Base-by-base conservation (phyloP, 1,284 basidiomycete genomes). In the Prillingera fragicola region DNA sequence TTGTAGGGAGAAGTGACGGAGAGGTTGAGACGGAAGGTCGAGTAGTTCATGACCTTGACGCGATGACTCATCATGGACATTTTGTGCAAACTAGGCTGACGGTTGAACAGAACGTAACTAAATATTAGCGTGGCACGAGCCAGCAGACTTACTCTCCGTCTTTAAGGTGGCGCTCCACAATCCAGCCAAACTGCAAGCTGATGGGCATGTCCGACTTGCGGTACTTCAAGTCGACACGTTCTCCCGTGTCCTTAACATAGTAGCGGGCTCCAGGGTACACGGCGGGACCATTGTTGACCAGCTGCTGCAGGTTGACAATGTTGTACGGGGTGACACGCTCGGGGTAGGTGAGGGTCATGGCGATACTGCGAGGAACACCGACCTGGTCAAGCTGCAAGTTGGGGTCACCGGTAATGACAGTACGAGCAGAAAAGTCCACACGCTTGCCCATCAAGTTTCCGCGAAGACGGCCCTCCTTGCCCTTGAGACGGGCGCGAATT, bases 1-100 rank as follows among this genome's bases (percentile, higher is more conserved):
- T 96, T 96, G 74, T 72, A 73, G 6, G 70, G 71, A 26, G 70
- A 72, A 2, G 71, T 72, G 37, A 69, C 67, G 41, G 21, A 47
- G 15, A 52, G 38, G 49, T 52, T 50, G 32, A 42, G 33, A 79
- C 87, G 71, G 65, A 91, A 52, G 15, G 87, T 98, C 22, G 95
- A 98, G 72, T 97, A 98, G 26, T 89, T 87, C 92, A 98, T 96
- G 46, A 99, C 76, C 66, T 88, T 90, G 38, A 98, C 87, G 31
- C 95, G 82, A 75, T 99, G 95, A 71, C 88, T 90, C 95, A 98
- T 98, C 95, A 98, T 98, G 77, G 88, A 94, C 95, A 98, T 98
- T 74, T 98, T 99, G 74, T 99, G 95, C 71, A 98, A 73, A 78
- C 84, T 88, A 3, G 95, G 95, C 67, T 98, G 95, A 53, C 95